Evolutionary conservation across 2,329 filamentous ascomycete genomes (phyloP), one percentile per base, ranked within the genome.

Genomic region (Paraconiothyrium brasiliense): DNA sequence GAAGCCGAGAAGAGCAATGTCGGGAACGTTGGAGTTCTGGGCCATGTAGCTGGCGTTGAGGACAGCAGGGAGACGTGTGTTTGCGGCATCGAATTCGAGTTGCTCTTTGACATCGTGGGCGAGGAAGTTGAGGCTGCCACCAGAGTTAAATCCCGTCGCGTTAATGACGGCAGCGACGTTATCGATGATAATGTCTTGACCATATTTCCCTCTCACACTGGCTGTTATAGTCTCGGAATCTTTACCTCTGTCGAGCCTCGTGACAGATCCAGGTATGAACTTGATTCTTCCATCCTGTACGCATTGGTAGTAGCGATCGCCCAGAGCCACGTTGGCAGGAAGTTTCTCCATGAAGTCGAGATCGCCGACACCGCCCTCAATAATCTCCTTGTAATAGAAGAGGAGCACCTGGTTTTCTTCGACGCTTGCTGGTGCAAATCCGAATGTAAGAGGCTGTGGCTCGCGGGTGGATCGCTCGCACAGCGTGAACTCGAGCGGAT

Each of bases 1-100:
- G 77, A 92, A 92, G 1, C 92, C 92, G 1, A 93, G 88, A 68
- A 94, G 92, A 0, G 90, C 91, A 0, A 94, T 79, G 13, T 85
- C 85, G 0, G 88, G 84, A 0, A 92, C 76, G 5, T 86, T 89
- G 2, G 85, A 84, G 59, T 90, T 88, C 35, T 61, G 58, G 4
- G 48, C 47, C 39, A 82, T 57, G 49, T 64, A 64, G 24, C 58
- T 59, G 20, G 58, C 39, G 30, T 64, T 56, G 24, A 89, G 87
- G 0, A 94, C 81, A 4, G 59, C 14, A 2, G 62, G 64, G 11
- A 67, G 48, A 13, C 60, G 56, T 41, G 50, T n/a, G 85, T 84
- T 1, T 82, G 72, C 62, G 89, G 85, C 76, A 1, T 86, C 85
- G 68, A 89, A 85, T 7, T 87, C 80, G 3, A 94, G 80, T 0